Evolutionary conservation across 225 moss, liverwort and hornwort species (phyloP).

Genomic region (Polytrichum formosum): DNA sequence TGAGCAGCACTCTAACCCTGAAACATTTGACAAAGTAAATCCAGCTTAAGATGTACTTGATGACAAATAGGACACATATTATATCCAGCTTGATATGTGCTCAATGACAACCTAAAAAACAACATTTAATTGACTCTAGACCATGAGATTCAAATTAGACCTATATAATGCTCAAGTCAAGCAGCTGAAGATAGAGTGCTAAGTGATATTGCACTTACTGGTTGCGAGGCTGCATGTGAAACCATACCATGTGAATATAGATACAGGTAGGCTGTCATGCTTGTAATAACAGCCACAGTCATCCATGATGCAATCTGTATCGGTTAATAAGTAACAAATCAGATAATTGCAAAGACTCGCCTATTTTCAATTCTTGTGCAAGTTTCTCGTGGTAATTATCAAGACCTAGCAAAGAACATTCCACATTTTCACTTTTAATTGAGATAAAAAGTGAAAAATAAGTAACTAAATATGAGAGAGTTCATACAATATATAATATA

Average conservation of each 20-base stretch:
- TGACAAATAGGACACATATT: too few relatives aligned
- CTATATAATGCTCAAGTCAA: neutral
- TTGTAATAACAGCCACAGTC: slow-evolving; percentile 71
- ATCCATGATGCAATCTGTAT: slow-evolving; percentile 88
- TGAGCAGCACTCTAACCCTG: too few relatives aligned
- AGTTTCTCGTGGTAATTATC: too few relatives aligned
- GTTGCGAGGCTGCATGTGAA: slow-evolving; percentile 84
- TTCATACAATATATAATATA: too few relatives aligned
- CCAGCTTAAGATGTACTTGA: too few relatives aligned
- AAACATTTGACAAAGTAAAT: too few relatives aligned
- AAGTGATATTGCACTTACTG: slow-evolving; percentile 50
- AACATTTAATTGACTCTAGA: slow-evolving; percentile 18
- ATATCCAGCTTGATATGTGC: too few relatives aligned
- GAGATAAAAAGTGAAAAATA: too few relatives aligned
- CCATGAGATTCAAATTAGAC: slow-evolving; percentile 1
- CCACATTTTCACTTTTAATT: too few relatives aligned
- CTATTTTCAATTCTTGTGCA: too few relatives aligned
- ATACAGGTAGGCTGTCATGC: slow-evolving; percentile 88
- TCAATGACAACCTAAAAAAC: neutral
- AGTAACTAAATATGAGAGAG: too few relatives aligned
- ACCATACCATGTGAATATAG: slow-evolving; percentile 78
- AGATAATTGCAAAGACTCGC: neutral
- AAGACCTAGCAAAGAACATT: too few relatives aligned
- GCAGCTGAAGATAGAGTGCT: slow-evolving; percentile 7
- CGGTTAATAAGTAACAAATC: neutral